Evolutionary conservation across 2,329 filamentous ascomycete genomes (phyloP).

Genomic region (Verticillium dahliae): DNA sequence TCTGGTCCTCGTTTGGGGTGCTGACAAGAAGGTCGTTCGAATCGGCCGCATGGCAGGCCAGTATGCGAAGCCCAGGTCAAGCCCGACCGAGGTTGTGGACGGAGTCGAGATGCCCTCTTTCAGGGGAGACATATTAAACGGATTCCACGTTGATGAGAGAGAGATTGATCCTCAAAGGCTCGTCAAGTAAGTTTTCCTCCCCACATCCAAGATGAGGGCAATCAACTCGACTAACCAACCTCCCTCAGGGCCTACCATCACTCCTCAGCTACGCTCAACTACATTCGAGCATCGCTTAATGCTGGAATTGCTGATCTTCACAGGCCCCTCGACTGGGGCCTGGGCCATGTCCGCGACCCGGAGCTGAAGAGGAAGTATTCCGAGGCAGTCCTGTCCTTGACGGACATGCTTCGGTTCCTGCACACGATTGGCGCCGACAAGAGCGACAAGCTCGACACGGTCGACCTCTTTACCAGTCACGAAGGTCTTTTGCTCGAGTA

Average conservation of each 20-base stretch:
- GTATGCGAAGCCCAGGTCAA: slow-evolving; percentile 92
- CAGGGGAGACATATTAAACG: slow-evolving; percentile 92
- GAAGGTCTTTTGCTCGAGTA: slow-evolving; percentile 93
- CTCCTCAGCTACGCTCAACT: slow-evolving; percentile 91
- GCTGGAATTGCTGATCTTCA: slow-evolving; percentile 92
- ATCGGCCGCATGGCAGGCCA: slow-evolving; percentile 96
- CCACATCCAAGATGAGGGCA: not conserved
- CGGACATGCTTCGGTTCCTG: slow-evolving; percentile 90
- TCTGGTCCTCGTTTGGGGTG: slow-evolving; percentile 86
- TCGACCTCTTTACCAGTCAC: slow-evolving; percentile 93
- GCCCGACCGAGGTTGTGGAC: slow-evolving; percentile 74
- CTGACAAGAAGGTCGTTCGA: slow-evolving; percentile 74
- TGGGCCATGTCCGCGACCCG: slow-evolving; percentile 84
- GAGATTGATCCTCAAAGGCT: slow-evolving; percentile 77
- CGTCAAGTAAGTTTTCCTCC: slow-evolving; percentile 48
- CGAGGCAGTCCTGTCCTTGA: slow-evolving; percentile 76
- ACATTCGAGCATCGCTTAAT: slow-evolving; percentile 73
- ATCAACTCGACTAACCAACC: slow-evolving; percentile 8
- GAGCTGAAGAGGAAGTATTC: slow-evolving; percentile 81
- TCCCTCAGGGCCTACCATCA: slow-evolving; percentile 76
- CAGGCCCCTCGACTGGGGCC: slow-evolving; percentile 87
- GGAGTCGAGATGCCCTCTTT: slow-evolving; percentile 83
- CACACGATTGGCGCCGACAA: slow-evolving; percentile 86
- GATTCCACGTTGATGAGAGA: slow-evolving; percentile 69
- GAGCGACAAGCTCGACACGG: slow-evolving; percentile 76